Evolutionary conservation across 2,329 filamentous ascomycete genomes (phyloP).

Genomic region (Arthrobotrys conoides): DNA sequence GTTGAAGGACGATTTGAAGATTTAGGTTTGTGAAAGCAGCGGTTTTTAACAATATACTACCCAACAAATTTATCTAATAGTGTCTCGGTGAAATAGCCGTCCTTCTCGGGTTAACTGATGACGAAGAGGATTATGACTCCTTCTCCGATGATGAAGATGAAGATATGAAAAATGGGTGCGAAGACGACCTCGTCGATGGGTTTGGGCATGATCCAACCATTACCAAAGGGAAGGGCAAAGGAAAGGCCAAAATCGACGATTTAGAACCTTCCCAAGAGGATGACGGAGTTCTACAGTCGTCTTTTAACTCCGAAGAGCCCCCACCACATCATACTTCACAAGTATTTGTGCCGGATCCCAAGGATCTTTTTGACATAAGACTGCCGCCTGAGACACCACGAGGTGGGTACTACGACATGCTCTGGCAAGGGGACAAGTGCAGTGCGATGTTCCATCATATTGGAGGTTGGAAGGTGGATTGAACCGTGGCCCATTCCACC

Average conservation of each 20-base stretch:
- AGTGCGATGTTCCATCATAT: constrained; percentile 57
- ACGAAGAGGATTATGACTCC: constrained; percentile 56
- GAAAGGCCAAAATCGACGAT: neutral
- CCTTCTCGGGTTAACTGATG: constrained; percentile 52
- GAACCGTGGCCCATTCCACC: neutral
- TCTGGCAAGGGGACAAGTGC: constrained; percentile 59
- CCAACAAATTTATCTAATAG: neutral
- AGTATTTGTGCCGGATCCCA: constrained; percentile 39
- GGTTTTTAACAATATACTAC: neutral
- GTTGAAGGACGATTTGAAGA: constrained; percentile 51
- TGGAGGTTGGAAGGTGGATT: constrained; percentile 51
- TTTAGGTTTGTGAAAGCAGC: constrained; percentile 33
- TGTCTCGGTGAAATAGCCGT: constrained; percentile 30
- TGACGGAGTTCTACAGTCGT: neutral
- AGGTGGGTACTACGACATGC: constrained; percentile 60
- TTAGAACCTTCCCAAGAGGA: constrained; percentile 16
- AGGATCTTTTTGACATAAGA: constrained; percentile 49
- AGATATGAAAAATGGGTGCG: constrained; percentile 18
- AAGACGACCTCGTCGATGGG: neutral
- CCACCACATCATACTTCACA: constrained; percentile 56
- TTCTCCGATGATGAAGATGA: constrained; percentile 45
- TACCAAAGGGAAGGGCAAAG: constrained; percentile 56
- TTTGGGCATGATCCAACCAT: neutral
- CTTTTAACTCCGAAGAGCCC: constrained; percentile 1
- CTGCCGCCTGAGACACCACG: constrained; percentile 51